These are phyloP conservation scores for Pelargonium australe DNA, from an alignment of 441 rosid species.

Conservation along the genomic window DNA sequence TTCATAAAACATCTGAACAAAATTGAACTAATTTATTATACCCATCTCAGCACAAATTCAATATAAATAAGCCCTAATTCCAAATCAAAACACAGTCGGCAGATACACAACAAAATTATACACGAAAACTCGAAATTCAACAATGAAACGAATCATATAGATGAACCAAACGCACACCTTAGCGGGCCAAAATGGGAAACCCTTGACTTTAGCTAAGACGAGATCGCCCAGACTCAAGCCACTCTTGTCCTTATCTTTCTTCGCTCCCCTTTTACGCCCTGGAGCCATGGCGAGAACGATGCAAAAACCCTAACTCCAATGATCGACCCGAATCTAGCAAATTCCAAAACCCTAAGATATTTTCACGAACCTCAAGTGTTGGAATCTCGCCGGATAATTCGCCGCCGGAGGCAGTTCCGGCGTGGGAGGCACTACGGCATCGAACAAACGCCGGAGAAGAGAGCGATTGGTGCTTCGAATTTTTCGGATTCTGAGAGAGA, in stretches of 20 bases:
- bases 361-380: constrained; percentile 10
- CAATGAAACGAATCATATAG: neutral
- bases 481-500: neutral
- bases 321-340: neutral
- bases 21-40: neutral
- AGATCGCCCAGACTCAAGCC: constrained; percentile 91
- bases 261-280: constrained; percentile 86
- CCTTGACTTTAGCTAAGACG: constrained; percentile 97
- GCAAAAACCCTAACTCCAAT: constrained; percentile 11
- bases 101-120: neutral
- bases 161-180: constrained; percentile 39
- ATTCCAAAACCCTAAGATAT: neutral
- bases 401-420: constrained; percentile 38
- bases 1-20: neutral
- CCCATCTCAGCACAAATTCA: neutral
- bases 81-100: neutral
- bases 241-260: constrained; percentile 55
- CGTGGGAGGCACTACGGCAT: constrained; percentile 25
- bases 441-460: neutral
- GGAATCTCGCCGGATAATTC: constrained; percentile 24
- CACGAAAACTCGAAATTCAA: neutral
- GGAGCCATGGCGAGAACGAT: constrained; percentile 68
- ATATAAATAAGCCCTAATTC: constrained; percentile 4
- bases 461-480: neutral
- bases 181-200: constrained; percentile 99